Evolutionary conservation across 768 basidiomycete genomes (phyloP).

Genomic region (Xanthoconium purpureum): DNA sequence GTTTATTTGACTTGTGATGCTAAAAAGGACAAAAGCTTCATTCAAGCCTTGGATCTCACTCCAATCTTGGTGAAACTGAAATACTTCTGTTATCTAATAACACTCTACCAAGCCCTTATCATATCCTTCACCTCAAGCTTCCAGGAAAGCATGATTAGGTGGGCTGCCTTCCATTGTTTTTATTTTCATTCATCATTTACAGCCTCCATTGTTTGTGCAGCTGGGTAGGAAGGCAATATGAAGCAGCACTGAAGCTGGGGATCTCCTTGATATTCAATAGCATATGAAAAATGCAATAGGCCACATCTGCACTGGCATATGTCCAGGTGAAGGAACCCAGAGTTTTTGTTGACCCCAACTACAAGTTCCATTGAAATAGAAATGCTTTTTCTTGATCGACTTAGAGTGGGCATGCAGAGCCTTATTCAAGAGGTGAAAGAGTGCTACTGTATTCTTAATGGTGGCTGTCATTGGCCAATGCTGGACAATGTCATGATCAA

Average conservation of each 20-base stretch:
- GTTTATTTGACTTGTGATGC: constrained; percentile 1
- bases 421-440: neutral
- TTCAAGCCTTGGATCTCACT: neutral
- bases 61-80: neutral
- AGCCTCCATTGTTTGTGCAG: neutral
- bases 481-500: fast-evolving
- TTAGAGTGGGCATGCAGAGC: neutral
- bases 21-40: neutral
- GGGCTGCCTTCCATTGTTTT: neutral
- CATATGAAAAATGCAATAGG: constrained; percentile 7
- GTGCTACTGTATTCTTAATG: neutral
- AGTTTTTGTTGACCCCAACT: neutral
- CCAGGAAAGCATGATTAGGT: neutral
- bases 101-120: neutral
- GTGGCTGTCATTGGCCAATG: neutral
- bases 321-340: constrained; percentile 1
- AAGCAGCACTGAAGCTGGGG: neutral
- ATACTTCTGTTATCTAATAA: neutral
- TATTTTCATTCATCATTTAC: neutral
- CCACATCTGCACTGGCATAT: neutral
- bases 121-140: neutral
- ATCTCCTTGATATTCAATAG: neutral
- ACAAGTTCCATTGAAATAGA: neutral
- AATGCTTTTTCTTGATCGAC: neutral
- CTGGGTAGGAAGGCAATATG: neutral